Conservation (phyloP, 2,329 filamentous ascomycete genomes). For the Colletotrichum australisinense region DNA sequence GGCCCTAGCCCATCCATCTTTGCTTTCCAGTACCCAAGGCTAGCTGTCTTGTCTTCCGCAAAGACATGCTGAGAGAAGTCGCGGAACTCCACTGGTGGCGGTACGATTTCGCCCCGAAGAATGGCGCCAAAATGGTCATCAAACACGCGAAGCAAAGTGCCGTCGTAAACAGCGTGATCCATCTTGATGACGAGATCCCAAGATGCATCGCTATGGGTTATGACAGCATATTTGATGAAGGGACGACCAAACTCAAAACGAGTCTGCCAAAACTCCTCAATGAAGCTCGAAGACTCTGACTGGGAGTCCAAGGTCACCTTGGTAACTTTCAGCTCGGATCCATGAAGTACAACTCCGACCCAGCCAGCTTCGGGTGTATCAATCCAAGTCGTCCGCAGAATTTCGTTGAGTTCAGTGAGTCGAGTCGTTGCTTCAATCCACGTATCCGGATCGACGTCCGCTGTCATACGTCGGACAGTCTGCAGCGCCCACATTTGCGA, state of each 20-base stretch:
- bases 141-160: constrained; percentile 50
- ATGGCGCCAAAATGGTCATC: constrained; percentile 46
- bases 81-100: constrained; percentile 38
- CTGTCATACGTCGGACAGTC: constrained; percentile 39
- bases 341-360: constrained; percentile 39
- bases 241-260: constrained; percentile 46
- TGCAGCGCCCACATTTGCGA: constrained; percentile 41
- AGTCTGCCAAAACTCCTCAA: constrained; percentile 40
- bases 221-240: constrained; percentile 47
- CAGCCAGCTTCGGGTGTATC: constrained; percentile 32
- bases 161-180: constrained; percentile 48
- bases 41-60: constrained; percentile 32
- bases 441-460: constrained; percentile 29
- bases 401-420: constrained; percentile 39
- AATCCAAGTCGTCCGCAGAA: constrained; percentile 40
- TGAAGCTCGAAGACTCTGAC: constrained; percentile 37
- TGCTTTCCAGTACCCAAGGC: constrained; percentile 39
- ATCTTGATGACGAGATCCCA: constrained; percentile 46
- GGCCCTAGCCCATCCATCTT: constrained; percentile 14
- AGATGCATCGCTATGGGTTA: constrained; percentile 39
- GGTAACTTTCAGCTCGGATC: constrained; percentile 30
- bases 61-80: constrained; percentile 41
- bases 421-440: constrained; percentile 38
- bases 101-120: constrained; percentile 30
- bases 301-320: constrained; percentile 36